Base-by-base conservation (phyloP, 768 basidiomycete species). In the Imleria badia region DNA sequence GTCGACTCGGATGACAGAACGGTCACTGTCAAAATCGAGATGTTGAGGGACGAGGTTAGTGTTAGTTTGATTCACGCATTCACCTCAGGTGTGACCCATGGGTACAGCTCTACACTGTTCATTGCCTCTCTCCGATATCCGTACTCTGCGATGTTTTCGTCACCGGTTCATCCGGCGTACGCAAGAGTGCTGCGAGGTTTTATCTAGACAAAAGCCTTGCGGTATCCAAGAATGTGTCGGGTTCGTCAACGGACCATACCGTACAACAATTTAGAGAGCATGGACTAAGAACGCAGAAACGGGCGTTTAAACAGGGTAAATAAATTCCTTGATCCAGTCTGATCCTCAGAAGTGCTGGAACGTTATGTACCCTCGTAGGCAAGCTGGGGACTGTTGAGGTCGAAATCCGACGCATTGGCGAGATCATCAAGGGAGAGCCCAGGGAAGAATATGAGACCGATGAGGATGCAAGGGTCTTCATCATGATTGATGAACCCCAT, bases 101-200 rank as follows among this genome's bases (percentile, higher is more conserved):
- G 9, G 6, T 38, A 13, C 46, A 63, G 62, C 13, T 15, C 13
- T 64, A 51, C n/a, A 64, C 54, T 1, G 35, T 63, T 15, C 62
- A 64, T 26, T 63, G 62, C 31, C 54, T 36, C 15, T 56, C 62
- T 35, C 54, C 54, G 10, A 29, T 51, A n/a, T 56, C 62, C 20
- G 38, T 53, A 17, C 48, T 63, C 30, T 63, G 62, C 30, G 62
- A 63, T 12, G 49, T 64, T 45, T 64, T 60, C 12, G 41, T 51
- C 42, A 19, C 5, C 15, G 13, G 19, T 43, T 5, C n/a, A 40
- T 36, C 38, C 14, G 11, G 8, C 20, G 3, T 26, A 36, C 58
- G 62, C 54, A 50, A 14, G 23, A 41, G 19, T 23, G 58, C 44
- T 5, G 62, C 62, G 35, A 53, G 58, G 23, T 64, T 63, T 29